Conservation (phyloP, 169 alveolate genomes). For the Plasmodium yoelii region DNA sequence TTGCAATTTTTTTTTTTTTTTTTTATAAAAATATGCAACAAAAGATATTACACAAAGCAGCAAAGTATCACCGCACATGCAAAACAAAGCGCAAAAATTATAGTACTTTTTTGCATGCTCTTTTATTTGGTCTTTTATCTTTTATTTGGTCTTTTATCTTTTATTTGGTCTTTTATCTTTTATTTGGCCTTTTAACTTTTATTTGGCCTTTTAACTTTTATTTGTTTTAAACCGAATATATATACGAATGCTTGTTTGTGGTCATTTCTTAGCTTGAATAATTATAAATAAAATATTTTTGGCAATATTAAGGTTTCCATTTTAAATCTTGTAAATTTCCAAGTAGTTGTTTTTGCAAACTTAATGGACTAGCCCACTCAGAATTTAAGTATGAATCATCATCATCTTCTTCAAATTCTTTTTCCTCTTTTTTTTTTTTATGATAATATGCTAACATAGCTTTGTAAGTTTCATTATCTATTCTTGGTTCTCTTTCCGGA, state of each 20-base stretch:
- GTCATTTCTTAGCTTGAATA: neutral
- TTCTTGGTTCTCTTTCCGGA: slow-evolving; percentile 96
- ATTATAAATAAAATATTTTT: neutral
- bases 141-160: no score
- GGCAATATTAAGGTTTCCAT: slow-evolving; percentile 48
- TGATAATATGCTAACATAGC: slow-evolving; percentile 95
- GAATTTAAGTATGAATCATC: slow-evolving; percentile 95
- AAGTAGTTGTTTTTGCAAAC: slow-evolving; percentile 89
- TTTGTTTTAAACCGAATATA: neutral
- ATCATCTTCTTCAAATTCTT: slow-evolving; percentile 92
- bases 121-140: no score
- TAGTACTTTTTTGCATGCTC: no score
- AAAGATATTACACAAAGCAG: no score
- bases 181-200: no score
- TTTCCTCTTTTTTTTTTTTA: slow-evolving; percentile 93
- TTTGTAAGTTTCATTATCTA: slow-evolving; percentile 95
- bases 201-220: neutral
- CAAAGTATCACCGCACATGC: no score
- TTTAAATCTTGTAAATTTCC: slow-evolving; percentile 76
- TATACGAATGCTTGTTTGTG: neutral
- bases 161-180: no score
- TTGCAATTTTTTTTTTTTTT: neutral
- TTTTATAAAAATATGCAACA: no score
- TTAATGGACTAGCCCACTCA: slow-evolving; percentile 96
- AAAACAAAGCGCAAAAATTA: no score